A percentile compares a stretch with the other conserved stretches of the same genome.
phyloP scores from a whole-genome alignment of 768 basidiomycete genomes.

The Pisolithus albus region DNA sequence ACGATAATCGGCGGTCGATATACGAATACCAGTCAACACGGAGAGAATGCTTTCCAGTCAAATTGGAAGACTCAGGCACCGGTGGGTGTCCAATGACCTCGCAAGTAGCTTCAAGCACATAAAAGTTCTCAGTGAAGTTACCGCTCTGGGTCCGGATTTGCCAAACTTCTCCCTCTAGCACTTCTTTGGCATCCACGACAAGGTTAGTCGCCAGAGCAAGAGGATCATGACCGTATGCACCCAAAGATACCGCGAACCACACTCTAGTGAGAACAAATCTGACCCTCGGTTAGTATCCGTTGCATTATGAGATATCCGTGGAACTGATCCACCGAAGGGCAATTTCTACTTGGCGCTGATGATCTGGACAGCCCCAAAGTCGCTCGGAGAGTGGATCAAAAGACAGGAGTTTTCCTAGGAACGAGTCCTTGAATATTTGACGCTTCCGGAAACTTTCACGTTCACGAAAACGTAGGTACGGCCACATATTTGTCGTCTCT shows the following conservation, averaged over 20 bases:
- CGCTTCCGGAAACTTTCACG: constrained; percentile 35
- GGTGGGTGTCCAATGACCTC: constrained; percentile 54
- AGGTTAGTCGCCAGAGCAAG: constrained; percentile 29
- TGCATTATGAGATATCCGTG: not conserved
- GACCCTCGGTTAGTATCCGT: constrained; percentile 2
- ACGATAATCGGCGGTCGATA: constrained; percentile 28
- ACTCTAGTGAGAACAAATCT: constrained; percentile 61
- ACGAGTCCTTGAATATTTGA: constrained; percentile 39
- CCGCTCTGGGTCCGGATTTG: constrained; percentile 31
- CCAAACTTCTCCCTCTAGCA: constrained; percentile 59
- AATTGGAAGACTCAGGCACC: not conserved
- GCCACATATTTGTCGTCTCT: constrained; percentile 63
- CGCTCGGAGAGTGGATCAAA: constrained; percentile 32
- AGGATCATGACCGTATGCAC: constrained; percentile 27
- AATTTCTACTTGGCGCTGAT: constrained; percentile 48
- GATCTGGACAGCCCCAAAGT: constrained; percentile 57
- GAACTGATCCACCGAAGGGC: constrained; percentile 44
- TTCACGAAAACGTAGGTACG: constrained; percentile 52
- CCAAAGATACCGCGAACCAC: constrained; percentile 58
- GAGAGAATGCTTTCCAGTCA: constrained; percentile 14
- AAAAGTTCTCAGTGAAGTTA: constrained; percentile 31
- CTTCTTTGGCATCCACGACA: constrained; percentile 44
- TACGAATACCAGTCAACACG: constrained; percentile 67
- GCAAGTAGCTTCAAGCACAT: constrained; percentile 65
- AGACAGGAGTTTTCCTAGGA: constrained; percentile 37